These are phyloP conservation scores for Pseudogymnoascus sp. DNA, from an alignment of 2,329 filamentous ascomycete species.

Conservation along the genomic window DNA sequence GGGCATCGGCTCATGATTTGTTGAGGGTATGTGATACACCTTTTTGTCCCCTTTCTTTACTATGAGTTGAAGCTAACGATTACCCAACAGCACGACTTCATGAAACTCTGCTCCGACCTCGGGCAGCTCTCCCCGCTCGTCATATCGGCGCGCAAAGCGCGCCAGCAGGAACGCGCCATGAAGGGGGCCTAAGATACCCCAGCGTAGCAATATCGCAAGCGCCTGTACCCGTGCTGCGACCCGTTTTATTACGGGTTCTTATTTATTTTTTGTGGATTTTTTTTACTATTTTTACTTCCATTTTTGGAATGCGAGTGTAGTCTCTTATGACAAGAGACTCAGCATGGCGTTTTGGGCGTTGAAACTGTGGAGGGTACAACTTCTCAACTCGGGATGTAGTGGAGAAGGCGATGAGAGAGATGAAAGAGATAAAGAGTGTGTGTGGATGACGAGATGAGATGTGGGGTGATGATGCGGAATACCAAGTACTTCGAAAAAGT, in stretches of 20 bases:
- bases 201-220: not conserved
- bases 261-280: not conserved
- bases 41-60: conserved; percentile 10
- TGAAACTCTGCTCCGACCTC: conserved; percentile 67
- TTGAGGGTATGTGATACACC: conserved; percentile 61
- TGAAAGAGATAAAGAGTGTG: not conserved
- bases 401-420: not conserved
- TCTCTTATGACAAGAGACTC: conserved; percentile 3
- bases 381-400: conserved; percentile 5
- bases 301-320: conserved; percentile 6
- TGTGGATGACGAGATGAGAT: not conserved
- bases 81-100: conserved; percentile 63
- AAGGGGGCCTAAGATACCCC: conserved; percentile 39
- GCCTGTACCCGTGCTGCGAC: not conserved
- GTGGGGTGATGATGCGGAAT: not conserved
- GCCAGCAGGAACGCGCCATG: conserved; percentile 75
- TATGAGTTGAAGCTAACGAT: conserved; percentile 15
- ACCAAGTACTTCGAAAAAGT: not conserved
- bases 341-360: conserved; percentile 6
- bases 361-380: not conserved
- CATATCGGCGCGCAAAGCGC: conserved; percentile 73
- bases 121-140: conserved; percentile 79
- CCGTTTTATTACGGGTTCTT: not conserved
- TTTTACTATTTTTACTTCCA: not conserved
- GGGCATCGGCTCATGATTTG: conserved; percentile 89